Percentiles rank a stretch among this genome's conserved stretches.
Conservation (phyloP, 805 yeast species). For the Metschnikowia continentalis region DNA sequence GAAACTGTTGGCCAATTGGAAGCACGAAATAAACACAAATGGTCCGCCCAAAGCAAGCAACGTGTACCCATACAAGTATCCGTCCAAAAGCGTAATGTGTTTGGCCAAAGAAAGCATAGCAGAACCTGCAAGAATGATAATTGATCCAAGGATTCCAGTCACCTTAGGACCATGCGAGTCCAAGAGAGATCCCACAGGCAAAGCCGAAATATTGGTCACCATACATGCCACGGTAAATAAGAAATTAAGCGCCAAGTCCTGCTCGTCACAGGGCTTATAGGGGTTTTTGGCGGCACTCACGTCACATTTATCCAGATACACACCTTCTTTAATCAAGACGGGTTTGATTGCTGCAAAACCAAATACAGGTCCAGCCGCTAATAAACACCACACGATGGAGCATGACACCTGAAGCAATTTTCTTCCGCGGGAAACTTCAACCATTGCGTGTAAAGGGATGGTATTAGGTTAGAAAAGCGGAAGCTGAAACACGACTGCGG, state of each 20-base stretch:
- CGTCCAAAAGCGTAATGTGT: constrained; percentile 44
- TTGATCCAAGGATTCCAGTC: constrained; percentile 71
- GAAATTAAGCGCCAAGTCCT: constrained; percentile 75
- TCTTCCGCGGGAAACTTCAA: constrained; percentile 16
- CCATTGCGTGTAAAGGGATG: constrained; percentile 5
- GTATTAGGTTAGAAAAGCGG: neutral
- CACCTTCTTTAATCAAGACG: constrained; percentile 69
- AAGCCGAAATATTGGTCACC: constrained; percentile 76
- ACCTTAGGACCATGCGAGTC: constrained; percentile 79
- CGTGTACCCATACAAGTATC: constrained; percentile 70
- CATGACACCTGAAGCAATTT: constrained; percentile 57
- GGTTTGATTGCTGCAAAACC: constrained; percentile 96
- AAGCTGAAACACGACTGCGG: neutral
- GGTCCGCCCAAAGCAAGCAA: constrained; percentile 89
- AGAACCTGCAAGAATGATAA: constrained; percentile 56
- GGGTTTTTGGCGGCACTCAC: constrained; percentile 13
- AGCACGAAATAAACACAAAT: constrained; percentile 83
- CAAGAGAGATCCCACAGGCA: constrained; percentile 75
- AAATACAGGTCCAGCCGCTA: constrained; percentile 91
- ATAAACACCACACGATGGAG: constrained; percentile 80
- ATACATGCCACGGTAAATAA: constrained; percentile 87
- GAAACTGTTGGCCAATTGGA: constrained; percentile 84
- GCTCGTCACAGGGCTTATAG: constrained; percentile 52
- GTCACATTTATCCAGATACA: constrained; percentile 62
- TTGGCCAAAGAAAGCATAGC: constrained; percentile 40